Base-by-base conservation (phyloP, 2,329 filamentous ascomycete genomes). In the Pseudofabraea citricarpa region DNA sequence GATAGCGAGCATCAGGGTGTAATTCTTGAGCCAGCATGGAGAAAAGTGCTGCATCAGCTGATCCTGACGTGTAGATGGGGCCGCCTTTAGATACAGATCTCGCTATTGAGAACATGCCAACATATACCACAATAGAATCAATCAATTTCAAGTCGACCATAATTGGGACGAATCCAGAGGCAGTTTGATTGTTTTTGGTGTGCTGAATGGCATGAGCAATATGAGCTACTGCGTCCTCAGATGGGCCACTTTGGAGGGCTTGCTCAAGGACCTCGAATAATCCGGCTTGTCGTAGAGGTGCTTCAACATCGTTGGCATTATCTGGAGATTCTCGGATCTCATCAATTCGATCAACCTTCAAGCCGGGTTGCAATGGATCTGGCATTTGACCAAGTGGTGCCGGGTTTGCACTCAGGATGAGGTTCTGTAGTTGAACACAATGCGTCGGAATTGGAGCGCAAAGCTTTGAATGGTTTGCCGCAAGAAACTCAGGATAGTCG, bases 401-500 rank as follows among this genome's bases (percentile, higher is more conserved):
- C 19, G 85, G 87, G 49, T 82, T 87, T 6, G 90, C 89, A 49
- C 86, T 86, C 49, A 97, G 75, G 41, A 98, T 81, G 43, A 95
- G 74, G 59, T 97, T 96, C 52, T 90, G 81, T 41, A 96, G 73
- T 64, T 97, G 93, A 13, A 84, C 83, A 65, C 88, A 93, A 58
- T 93, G 85, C 40, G 82, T 79, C 2, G 90, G 87, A 45, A 97
- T 85, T 57, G 80, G 81, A 55, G 86, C 83, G 67, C 85, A 90
- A 41, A 98, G 79, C 53, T 81, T 79, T 53, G 87, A 81, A 60
- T 95, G 87, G 62, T 95, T 89, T 55, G 90, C 87, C 5, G 87
- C 85, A 32, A 98, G 69, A 64, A 95, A 98, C 44, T 96, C 90
- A 0, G 91, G 87, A 65, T 89, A 97, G 63, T 98, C 93, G 60